phyloP scores from a whole-genome alignment of 108 stramenopile species.

The Mediolabrus comicus region DNA sequence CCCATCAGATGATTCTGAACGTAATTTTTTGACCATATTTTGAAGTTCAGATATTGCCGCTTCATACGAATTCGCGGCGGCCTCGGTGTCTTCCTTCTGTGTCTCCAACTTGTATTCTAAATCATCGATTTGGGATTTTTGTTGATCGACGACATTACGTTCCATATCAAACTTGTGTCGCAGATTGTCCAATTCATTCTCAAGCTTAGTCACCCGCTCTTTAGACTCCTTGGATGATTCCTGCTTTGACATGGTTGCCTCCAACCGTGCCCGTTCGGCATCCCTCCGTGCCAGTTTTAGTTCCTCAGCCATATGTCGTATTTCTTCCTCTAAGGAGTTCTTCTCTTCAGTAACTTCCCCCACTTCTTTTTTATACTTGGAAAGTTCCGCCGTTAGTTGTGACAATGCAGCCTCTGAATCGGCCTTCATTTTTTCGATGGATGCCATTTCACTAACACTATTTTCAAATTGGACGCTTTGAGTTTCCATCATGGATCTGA shows the following conservation, averaged over 20 bases:
- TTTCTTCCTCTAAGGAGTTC: conserved; percentile 25
- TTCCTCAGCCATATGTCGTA: conserved; percentile 18
- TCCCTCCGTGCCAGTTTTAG: conserved; percentile 29
- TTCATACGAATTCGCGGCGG: conserved; percentile 37
- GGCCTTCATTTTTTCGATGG: conserved; percentile 28
- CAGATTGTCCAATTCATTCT: conserved; percentile 20
- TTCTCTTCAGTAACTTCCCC: conserved; percentile 34
- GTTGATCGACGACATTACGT: conserved; percentile 27
- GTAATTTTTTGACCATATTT: conserved; percentile 18
- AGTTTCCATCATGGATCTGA: conserved; percentile 43
- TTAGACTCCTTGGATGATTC: neutral
- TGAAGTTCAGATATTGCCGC: conserved; percentile 39
- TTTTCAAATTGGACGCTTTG: conserved; percentile 38
- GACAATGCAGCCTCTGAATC: conserved; percentile 15
- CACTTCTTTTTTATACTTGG: conserved; percentile 30
- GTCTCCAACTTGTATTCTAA: conserved; percentile 24
- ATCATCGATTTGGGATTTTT: conserved; percentile 27
- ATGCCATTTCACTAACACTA: conserved; percentile 36
- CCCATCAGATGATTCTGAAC: conserved; percentile 7
- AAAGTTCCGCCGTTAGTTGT: conserved; percentile 20
- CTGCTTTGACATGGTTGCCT: conserved; percentile 14
- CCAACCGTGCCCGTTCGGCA: conserved; percentile 20
- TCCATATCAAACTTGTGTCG: conserved; percentile 31
- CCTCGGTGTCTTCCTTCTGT: conserved; percentile 31
- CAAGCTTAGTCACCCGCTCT: neutral